Base-by-base conservation (phyloP, 495 filamentous ascomycete species). In the Cudoniella acicularis region DNA sequence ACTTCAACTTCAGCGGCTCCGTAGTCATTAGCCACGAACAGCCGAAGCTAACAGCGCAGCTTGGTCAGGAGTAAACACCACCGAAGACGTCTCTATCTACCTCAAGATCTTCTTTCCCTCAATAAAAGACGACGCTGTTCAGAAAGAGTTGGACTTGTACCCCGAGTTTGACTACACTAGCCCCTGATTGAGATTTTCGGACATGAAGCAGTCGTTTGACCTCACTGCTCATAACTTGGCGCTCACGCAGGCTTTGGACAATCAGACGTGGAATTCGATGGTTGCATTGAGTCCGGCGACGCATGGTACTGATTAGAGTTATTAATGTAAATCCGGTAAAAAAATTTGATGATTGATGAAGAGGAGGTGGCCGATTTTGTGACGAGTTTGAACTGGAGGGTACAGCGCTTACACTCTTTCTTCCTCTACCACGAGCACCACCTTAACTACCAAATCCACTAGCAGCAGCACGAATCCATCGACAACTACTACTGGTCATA, bases 131-230 rank as follows among this genome's bases (percentile, higher is more conserved):
- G 67, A 70, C 55, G 57, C 68, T 24, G 52, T 70, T 18, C 45
- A 65, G 6, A 56, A 67, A 21, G 50, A 67, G 11, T 53, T 73
- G 40, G 64, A 62, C 1, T 47, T 70, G 0, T 69, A 68, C 51
- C 71, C 71, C 1, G 71, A 66, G 18, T 64, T 61, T n/a, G 64
- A 70, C 22, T 73, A 73, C 48, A 48, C 65, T 2, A 69, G 64
- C 30, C 67, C 69, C 16, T 67, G 69, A 2, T 62, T 70, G 10
- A 59, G 67, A 22, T 70, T 73, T 23, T 52, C 67, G 1, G 70
- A 73, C 51, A 73, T 73, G 62, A 66, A 68, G 54, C 69, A 73
- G 49, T 70, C 67, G 0, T 69, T 73, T 54, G 67, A 73, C 52
- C 48, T 73, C 30, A 71, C 69, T 22, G 67, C 69, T 6, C 65